Evolutionary conservation across 2,329 filamentous ascomycete genomes (phyloP).

Genomic region (Monosporascus ibericus): DNA sequence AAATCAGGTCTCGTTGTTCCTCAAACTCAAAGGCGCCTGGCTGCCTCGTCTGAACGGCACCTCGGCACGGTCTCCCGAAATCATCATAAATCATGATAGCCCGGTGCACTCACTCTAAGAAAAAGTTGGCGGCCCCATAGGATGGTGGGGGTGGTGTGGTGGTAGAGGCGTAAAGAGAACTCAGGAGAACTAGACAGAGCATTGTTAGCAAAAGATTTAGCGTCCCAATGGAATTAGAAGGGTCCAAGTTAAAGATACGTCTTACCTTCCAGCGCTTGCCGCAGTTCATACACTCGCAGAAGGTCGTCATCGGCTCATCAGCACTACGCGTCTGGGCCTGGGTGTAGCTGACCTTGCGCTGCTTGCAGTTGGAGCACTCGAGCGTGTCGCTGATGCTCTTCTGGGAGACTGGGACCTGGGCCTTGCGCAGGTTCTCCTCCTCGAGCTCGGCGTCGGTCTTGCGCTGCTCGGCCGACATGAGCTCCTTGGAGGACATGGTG

Average conservation of each 20-base stretch:
- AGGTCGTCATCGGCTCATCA: conserved; percentile 85
- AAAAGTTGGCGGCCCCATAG: too few relatives aligned
- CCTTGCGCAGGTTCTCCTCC: conserved; percentile 93
- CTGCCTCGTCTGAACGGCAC: too few relatives aligned
- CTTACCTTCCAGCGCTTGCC: conserved; percentile 68
- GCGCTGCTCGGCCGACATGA: conserved; percentile 80
- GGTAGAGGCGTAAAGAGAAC: background rate
- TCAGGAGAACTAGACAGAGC: background rate
- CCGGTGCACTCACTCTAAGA: too few relatives aligned
- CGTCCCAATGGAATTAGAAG: conserved; percentile 16
- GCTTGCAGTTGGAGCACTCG: conserved; percentile 84
- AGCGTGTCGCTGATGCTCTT: conserved; percentile 85
- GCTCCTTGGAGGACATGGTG: conserved; percentile 80
- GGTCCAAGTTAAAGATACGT: conserved; percentile 4
- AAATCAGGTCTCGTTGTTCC: too few relatives aligned
- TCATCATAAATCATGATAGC: too few relatives aligned
- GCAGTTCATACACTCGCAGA: conserved; percentile 65
- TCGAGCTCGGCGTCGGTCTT: conserved; percentile 70
- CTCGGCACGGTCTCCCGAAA: too few relatives aligned
- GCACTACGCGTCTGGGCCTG: conserved; percentile 94
- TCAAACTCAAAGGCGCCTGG: too few relatives aligned
- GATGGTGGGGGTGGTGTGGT: too few relatives aligned
- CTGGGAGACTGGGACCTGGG: conserved; percentile 87
- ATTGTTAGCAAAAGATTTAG: conserved; percentile 3
- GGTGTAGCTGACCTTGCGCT: conserved; percentile 91